Conservation (phyloP, 116 monocot genomes). For the Papilionanthe hybrid region DNA sequence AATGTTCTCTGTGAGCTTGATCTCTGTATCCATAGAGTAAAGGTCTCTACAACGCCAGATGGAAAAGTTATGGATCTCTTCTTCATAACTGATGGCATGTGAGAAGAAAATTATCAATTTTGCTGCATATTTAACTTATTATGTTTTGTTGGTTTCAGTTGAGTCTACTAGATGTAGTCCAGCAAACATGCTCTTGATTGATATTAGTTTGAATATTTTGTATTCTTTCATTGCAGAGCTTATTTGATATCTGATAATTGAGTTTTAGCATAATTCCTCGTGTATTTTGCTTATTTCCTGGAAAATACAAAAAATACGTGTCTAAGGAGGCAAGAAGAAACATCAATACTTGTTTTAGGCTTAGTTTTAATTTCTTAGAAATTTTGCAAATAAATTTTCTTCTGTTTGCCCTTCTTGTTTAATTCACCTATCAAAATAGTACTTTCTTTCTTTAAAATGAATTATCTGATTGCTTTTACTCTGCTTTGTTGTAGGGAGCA, state of each 20-base stretch:
- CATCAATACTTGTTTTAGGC: no score
- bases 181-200: neutral
- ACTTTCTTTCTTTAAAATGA: neutral
- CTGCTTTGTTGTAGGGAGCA: conserved; percentile 35
- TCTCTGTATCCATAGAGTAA: conserved; percentile 75
- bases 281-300: no score
- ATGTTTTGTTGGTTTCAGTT: neutral
- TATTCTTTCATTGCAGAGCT: neutral
- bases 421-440: neutral
- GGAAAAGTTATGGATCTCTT: conserved; percentile 87
- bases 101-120: conserved; percentile 17
- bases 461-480: neutral
- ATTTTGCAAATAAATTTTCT: no score
- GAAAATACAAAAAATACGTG: no score
- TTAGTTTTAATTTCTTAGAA: no score
- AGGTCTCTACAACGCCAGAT: conserved; percentile 95
- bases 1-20: conserved; percentile 76
- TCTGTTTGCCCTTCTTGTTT: no score
- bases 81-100: conserved; percentile 88
- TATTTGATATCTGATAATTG: no score
- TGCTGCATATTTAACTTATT: neutral
- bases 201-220: neutral
- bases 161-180: neutral
- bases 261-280: no score
- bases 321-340: no score